Percentiles rank a stretch among this genome's conserved stretches.
Evolutionary conservation across 352 stramenopile genomes (phyloP).

Genomic region (Phytophthora niederhauseri): DNA sequence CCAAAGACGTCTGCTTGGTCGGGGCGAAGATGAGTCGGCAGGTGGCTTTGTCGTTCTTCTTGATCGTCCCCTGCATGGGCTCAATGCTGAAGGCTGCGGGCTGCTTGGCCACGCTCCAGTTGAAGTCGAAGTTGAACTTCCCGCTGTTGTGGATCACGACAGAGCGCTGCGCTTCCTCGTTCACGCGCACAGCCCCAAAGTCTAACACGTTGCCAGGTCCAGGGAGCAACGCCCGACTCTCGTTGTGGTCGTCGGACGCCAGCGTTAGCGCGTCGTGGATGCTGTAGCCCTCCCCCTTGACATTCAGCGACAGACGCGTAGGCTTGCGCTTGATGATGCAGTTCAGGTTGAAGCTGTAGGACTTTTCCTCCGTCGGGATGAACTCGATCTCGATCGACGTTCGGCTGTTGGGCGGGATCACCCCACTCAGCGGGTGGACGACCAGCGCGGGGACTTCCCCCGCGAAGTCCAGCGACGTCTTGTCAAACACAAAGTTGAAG

Average conservation of each 20-base stretch:
- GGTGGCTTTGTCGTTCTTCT: constrained; percentile 84
- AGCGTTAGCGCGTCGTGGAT: constrained; percentile 85
- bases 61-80: constrained; percentile 83
- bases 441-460: constrained; percentile 81
- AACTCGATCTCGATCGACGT: constrained; percentile 90
- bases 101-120: constrained; percentile 64
- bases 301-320: constrained; percentile 90
- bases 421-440: constrained; percentile 87
- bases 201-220: constrained; percentile 64
- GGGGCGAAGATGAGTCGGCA: constrained; percentile 84
- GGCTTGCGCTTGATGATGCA: constrained; percentile 94
- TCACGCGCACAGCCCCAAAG: constrained; percentile 89
- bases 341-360: constrained; percentile 94
- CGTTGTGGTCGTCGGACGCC: constrained; percentile 46
- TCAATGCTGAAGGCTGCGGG: constrained; percentile 61
- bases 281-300: constrained; percentile 95
- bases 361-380: constrained; percentile 90
- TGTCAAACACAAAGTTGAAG: constrained; percentile 96
- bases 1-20: constrained; percentile 72
- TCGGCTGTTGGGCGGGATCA: constrained; percentile 89
- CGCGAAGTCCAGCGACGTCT: constrained; percentile 78
- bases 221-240: constrained; percentile 37
- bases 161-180: constrained; percentile 69
- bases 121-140: constrained; percentile 97
- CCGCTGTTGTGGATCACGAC: constrained; percentile 91